Conservation (phyloP, 805 yeast species). For the Metschnikowia reukaufii region DNA sequence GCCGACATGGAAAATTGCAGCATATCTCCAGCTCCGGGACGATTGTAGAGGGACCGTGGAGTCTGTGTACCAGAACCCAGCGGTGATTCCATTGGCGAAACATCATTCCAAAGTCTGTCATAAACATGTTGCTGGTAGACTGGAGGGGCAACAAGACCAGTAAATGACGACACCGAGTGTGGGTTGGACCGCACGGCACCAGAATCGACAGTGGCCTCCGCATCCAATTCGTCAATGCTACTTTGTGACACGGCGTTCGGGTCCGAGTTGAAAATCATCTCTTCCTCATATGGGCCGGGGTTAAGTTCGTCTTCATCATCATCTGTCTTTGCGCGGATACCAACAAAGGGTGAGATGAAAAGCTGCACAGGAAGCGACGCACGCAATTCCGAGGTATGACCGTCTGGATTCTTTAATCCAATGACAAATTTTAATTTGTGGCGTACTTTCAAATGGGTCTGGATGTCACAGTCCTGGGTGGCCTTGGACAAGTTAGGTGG, state of each 20-base stretch:
- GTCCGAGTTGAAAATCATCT: slow-evolving; percentile 27
- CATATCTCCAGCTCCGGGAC: slow-evolving; percentile 15
- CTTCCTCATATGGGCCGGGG: slow-evolving; percentile 26
- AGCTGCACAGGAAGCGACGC: slow-evolving; percentile 83
- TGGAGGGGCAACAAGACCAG: slow-evolving; percentile 75
- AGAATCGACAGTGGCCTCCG: slow-evolving; percentile 9
- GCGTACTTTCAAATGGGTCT: slow-evolving; percentile 70
- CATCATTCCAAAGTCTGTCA: slow-evolving; percentile 75
- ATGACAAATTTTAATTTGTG: slow-evolving; percentile 85
- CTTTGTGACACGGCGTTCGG: slow-evolving; percentile 8
- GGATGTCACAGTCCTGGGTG: slow-evolving; percentile 84
- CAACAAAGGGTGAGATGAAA: slow-evolving; percentile 78
- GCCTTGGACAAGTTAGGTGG: slow-evolving; percentile 75
- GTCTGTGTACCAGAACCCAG: slow-evolving; percentile 42
- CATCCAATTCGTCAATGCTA: slow-evolving; percentile 14
- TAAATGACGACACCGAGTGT: slow-evolving; percentile 33
- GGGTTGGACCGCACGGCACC: slow-evolving; percentile 23
- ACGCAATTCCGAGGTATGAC: slow-evolving; percentile 86
- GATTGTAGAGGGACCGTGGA: slow-evolving; percentile 26
- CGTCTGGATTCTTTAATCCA: slow-evolving; percentile 81
- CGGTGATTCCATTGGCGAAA: slow-evolving; percentile 52
- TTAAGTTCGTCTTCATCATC: slow-evolving; percentile 20
- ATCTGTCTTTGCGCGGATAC: slow-evolving; percentile 53
- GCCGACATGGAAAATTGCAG: slow-evolving; percentile 37
- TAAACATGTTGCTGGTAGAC: slow-evolving; percentile 77